Evolutionary conservation across 352 stramenopile genomes (phyloP).

Genomic region (Globisporangium cederbergense): DNA sequence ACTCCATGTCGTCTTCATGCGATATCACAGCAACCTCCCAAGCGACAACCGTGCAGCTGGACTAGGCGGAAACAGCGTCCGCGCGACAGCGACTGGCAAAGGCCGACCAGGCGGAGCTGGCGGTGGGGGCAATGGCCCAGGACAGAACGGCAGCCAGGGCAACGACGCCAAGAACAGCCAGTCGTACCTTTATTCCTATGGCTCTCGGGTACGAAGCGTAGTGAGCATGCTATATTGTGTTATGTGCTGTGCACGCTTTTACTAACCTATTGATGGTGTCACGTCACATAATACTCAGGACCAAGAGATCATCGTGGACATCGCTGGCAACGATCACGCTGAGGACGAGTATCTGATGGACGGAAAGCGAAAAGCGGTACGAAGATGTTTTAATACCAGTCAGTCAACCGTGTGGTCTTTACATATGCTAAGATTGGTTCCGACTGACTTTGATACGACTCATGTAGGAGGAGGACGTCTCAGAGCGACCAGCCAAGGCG

Average conservation of each 20-base stretch:
- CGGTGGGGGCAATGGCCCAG: conserved; percentile 32
- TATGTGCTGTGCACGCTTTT: not conserved
- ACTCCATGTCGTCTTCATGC: not conserved
- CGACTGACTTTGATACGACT: not conserved
- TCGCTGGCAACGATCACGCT: conserved; percentile 64
- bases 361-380: conserved; percentile 58
- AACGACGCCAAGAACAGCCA: conserved; percentile 65
- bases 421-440: not conserved
- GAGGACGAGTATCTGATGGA: conserved; percentile 83
- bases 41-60: conserved; percentile 84
- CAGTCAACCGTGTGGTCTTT: not conserved
- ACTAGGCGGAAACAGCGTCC: conserved; percentile 63
- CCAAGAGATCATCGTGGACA: conserved; percentile 87
- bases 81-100: conserved; percentile 25
- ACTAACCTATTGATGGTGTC: not conserved
- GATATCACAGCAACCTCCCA: conserved; percentile 54
- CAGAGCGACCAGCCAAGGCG: conserved; percentile 52
- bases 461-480: conserved; percentile 46
- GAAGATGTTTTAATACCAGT: not conserved
- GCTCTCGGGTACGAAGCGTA: conserved; percentile 34
- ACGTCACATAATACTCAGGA: conserved; percentile 23
- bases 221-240: not conserved
- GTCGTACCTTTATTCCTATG: conserved; percentile 83
- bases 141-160: conserved; percentile 27
- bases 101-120: conserved; percentile 38